Conservation (phyloP, 208 protist species). For the Zelonia costaricensis region DNA sequence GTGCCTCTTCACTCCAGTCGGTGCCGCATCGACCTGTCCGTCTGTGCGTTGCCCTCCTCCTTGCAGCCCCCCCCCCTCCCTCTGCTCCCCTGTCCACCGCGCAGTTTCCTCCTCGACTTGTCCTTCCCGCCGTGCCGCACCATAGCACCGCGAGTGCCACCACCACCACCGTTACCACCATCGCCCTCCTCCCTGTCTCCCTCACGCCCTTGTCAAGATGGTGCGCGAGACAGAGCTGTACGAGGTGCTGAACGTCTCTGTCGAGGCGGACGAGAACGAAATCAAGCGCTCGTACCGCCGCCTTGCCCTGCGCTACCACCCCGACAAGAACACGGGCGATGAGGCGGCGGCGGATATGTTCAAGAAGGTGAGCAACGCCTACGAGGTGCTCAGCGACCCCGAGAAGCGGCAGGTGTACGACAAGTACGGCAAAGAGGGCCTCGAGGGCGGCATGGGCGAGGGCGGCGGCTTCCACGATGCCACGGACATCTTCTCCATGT, state of each 20-base stretch:
- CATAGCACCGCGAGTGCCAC: no score
- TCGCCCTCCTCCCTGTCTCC: background rate
- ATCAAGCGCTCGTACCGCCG: constrained; percentile 90
- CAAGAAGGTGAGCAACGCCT: constrained; percentile 95
- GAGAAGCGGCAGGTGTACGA: constrained; percentile 98
- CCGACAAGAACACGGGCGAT: constrained; percentile 89
- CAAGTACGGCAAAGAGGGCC: constrained; percentile 96
- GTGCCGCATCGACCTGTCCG: no score
- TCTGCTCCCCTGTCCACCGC: no score
- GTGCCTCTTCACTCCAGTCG: no score
- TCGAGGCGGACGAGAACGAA: constrained; percentile 77
- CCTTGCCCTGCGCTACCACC: constrained; percentile 87
- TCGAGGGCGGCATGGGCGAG: constrained; percentile 84
- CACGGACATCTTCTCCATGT: constrained; percentile 86
- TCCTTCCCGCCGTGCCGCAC: no score
- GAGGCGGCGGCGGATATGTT: constrained; percentile 85
- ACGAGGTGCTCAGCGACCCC: constrained; percentile 95
- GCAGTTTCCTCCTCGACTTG: no score
- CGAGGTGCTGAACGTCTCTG: constrained; percentile 68
- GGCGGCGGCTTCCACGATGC: constrained; percentile 63
- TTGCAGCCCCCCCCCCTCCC: no score
- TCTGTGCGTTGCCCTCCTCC: no score
- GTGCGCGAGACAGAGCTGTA: constrained; percentile 91
- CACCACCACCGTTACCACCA: no score
- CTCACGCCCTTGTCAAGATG: no score